phyloP scores from a whole-genome alignment of 2,329 filamentous ascomycete species.

The Raffaelea albimanens region DNA sequence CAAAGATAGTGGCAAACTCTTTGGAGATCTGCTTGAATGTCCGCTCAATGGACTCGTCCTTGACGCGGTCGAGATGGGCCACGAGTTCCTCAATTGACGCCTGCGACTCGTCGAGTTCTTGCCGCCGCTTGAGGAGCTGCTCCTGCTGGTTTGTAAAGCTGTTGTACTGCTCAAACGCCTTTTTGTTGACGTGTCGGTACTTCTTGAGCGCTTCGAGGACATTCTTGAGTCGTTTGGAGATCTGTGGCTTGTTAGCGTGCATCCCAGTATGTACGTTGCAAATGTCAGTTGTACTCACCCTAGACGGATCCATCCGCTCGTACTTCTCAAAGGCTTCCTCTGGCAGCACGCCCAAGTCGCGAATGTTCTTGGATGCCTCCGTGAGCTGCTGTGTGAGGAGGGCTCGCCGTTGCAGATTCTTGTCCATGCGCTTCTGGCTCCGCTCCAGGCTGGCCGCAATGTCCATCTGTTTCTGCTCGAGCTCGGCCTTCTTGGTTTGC shows the following conservation, averaged over 20 bases:
- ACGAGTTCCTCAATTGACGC: conserved; percentile 87
- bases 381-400: conserved; percentile 66
- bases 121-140: conserved; percentile 70
- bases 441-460: conserved; percentile 71
- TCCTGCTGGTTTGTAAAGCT: conserved; percentile 92
- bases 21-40: conserved; percentile 97
- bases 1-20: conserved; percentile 88
- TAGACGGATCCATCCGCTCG: conserved; percentile 69
- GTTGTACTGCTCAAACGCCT: conserved; percentile 98
- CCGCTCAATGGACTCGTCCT: conserved; percentile 95
- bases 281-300: conserved; percentile 37
- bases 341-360: conserved; percentile 83
- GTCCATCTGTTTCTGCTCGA: conserved; percentile 64
- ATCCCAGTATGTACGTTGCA: background rate
- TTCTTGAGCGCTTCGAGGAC: conserved; percentile 92
- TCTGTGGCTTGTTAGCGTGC: conserved; percentile 25
- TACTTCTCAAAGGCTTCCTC: conserved; percentile 93
- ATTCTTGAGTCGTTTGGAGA: conserved; percentile 67
- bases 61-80: conserved; percentile 82
- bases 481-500: conserved; percentile 47
- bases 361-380: conserved; percentile 80
- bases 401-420: conserved; percentile 81
- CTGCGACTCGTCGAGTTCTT: conserved; percentile 80
- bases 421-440: conserved; percentile 84
- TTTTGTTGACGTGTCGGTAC: conserved; percentile 98